Evolutionary conservation across 257 asterid genomes (phyloP), one percentile per base, ranked within the genome.

Genomic region (Fraxinus quadrangulata): DNA sequence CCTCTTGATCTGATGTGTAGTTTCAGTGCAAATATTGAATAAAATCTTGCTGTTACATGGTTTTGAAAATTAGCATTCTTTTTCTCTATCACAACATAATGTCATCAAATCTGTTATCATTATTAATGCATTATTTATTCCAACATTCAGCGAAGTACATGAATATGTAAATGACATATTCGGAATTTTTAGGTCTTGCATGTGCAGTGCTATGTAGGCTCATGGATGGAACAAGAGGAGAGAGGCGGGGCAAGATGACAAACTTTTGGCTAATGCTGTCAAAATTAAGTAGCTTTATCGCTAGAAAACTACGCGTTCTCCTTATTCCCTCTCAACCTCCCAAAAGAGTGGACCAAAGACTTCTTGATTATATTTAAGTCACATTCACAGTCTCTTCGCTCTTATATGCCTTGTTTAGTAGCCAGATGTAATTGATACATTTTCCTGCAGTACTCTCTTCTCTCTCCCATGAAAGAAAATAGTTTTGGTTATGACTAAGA

Each of bases 1-100:
- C 33, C 80, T 37, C 63, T 78, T 72, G 69, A 12, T 75, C 66
- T 63, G 74, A 72, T 76, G 59, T 23, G 33, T 56, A 45, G 6
- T 79, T 76, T 81, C 51, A 33, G 49, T 45, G 63, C 36, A 75
- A 67, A 13, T 54, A 54, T 54, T 19, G 65, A 54, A 19, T 5
- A 11, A 19, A 54, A 19, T 19, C n/a, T 24, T 26, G 6, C 16
- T 63, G 17, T 23, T 63, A 24, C 33, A 26, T 23, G 69, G 33
- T 47, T 61, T 61, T 10, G 5, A 61, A 24, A 24, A 61, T 61
- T 61, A 21, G 31, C 68, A 10, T 21, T 56, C 28, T 23, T 61
- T 61, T 24, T 61, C 69, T 63, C 69, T 0, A 24, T 63, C 34
- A 24, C 69, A 2, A 63, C 34, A 23, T 23, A 33, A 23, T 24